These are phyloP conservation scores for Pilatotrama ljubarskyi DNA, from an alignment of 768 basidiomycete genomes.

Conservation along the genomic window DNA sequence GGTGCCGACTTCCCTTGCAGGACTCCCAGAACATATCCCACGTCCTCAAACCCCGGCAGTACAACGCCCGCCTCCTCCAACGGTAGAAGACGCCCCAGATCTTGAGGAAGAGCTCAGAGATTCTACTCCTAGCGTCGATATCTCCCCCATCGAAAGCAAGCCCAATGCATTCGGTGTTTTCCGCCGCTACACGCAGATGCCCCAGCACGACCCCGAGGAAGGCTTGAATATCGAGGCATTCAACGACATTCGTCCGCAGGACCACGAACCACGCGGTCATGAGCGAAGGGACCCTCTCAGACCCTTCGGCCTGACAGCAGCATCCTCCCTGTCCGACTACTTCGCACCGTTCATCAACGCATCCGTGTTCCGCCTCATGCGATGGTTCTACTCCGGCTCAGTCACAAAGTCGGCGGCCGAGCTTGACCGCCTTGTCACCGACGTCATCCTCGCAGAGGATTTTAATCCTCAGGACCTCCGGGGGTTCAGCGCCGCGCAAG, in stretches of 20 bases:
- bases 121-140: no score
- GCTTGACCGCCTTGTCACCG: constrained; percentile 28
- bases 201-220: constrained; percentile 1
- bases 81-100: not conserved
- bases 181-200: not conserved
- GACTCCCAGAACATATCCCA: not conserved
- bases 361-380: constrained; percentile 28
- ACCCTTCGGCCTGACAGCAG: no score
- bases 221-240: not conserved
- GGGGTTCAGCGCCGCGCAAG: not conserved
- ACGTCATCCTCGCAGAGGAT: not conserved
- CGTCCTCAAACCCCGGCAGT: no score
- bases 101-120: not conserved
- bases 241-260: no score
- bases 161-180: constrained; percentile 7
- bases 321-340: no score
- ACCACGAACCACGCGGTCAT: no score
- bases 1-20: not conserved
- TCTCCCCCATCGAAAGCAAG: not conserved
- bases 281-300: no score
- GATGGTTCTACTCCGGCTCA: constrained; percentile 33
- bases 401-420: constrained; percentile 29
- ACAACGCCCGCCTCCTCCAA: not conserved
- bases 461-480: not conserved
- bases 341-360: constrained; percentile 14